Evolutionary conservation across 2,329 filamentous ascomycete genomes (phyloP).

Genomic region (Epichloe glyceriae): DNA sequence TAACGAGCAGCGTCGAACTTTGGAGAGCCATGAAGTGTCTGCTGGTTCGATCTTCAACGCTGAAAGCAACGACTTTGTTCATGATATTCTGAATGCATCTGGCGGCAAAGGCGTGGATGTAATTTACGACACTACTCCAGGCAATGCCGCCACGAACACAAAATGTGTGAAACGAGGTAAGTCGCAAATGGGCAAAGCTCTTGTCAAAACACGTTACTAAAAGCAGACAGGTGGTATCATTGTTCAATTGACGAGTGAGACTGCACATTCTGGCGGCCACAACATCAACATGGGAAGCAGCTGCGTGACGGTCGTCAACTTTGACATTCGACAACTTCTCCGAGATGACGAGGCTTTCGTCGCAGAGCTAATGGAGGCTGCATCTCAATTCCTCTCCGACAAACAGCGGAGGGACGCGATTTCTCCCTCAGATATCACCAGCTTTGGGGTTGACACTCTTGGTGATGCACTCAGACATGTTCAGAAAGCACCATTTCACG

Average conservation of each 20-base stretch:
- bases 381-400: slow-evolving; percentile 6
- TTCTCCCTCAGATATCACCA: not conserved
- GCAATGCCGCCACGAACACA: slow-evolving; percentile 18
- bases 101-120: slow-evolving; percentile 25
- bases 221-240: slow-evolving; percentile 18
- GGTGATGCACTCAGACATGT: slow-evolving; percentile 16
- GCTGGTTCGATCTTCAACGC: slow-evolving; percentile 25
- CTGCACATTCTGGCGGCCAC: slow-evolving; percentile 7
- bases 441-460: slow-evolving; percentile 12
- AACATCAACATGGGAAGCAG: not conserved
- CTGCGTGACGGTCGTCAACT: slow-evolving; percentile 17
- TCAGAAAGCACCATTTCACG: slow-evolving; percentile 15
- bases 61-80: slow-evolving; percentile 21
- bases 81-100: slow-evolving; percentile 20
- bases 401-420: not conserved
- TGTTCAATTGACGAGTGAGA: slow-evolving; percentile 18
- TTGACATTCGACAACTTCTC: slow-evolving; percentile 21
- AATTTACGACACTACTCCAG: slow-evolving; percentile 32
- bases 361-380: slow-evolving; percentile 14
- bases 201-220: not conserved
- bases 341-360: slow-evolving; percentile 20
- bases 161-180: slow-evolving; percentile 24
- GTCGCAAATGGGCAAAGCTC: slow-evolving; percentile 6
- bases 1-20: slow-evolving; percentile 21
- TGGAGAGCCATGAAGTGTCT: slow-evolving; percentile 23